These are phyloP conservation scores for Kluyveromyces lactis DNA, from an alignment of 805 yeast species.

Conservation along the genomic window DNA sequence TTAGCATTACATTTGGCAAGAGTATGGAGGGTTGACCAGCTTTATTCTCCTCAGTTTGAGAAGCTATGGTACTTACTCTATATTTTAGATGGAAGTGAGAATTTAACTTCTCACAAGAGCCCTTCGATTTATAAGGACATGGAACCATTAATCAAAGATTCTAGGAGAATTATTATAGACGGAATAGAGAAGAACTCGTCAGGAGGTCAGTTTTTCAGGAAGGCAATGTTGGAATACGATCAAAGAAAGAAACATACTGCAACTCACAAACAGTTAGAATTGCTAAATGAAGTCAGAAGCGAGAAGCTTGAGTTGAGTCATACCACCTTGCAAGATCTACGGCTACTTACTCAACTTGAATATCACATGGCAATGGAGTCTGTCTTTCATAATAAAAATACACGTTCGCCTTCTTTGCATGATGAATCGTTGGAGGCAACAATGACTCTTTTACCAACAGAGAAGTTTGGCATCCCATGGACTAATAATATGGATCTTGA, in stretches of 20 bases:
- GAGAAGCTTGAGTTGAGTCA: slow-evolving; percentile 13
- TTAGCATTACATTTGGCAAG: slow-evolving; percentile 60
- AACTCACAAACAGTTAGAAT: slow-evolving; percentile 17
- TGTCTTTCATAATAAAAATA: slow-evolving; percentile 40
- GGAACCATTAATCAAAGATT: slow-evolving; percentile 34
- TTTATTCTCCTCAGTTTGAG: slow-evolving; percentile 34
- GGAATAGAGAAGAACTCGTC: slow-evolving; percentile 2
- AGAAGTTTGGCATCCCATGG: slow-evolving; percentile 60
- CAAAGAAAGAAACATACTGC: slow-evolving; percentile 9
- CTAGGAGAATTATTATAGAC: slow-evolving; percentile 7
- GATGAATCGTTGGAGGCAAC: slow-evolving; percentile 15
- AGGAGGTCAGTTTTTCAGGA: slow-evolving; percentile 7
- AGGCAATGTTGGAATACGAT: slow-evolving; percentile 10
- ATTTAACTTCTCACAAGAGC: slow-evolving; percentile 49
- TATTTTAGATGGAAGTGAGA: slow-evolving; percentile 61
- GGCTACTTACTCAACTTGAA: slow-evolving; percentile 62
- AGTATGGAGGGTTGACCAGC: slow-evolving; percentile 18
- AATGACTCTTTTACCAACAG: slow-evolving; percentile 43
- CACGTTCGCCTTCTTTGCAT: neutral
- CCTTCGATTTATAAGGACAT: slow-evolving; percentile 40
- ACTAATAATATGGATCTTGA: slow-evolving; percentile 58
- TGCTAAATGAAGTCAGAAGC: slow-evolving; percentile 13
- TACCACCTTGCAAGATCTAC: slow-evolving; percentile 36
- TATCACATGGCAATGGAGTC: slow-evolving; percentile 56
- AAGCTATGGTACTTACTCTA: slow-evolving; percentile 61